These are phyloP conservation scores for Psophocarpus tetragonolobus DNA, from an alignment of 306 rosid genomes.

Conservation along the genomic window DNA sequence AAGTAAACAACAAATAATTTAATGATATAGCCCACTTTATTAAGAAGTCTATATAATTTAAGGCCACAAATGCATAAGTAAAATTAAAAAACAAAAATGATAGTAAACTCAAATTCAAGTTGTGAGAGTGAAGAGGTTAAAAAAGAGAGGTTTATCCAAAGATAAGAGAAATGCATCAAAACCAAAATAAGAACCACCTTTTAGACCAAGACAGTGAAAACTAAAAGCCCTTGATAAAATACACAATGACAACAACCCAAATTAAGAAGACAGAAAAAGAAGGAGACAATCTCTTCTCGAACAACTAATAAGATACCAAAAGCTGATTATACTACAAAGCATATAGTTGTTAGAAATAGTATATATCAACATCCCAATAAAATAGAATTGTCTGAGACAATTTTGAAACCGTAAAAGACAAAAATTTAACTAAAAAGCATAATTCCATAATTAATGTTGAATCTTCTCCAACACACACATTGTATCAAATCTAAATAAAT, in stretches of 20 bases:
- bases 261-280: conserved; percentile 36
- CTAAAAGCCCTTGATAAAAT: conserved; percentile 37
- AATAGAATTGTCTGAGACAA: conserved; percentile 45
- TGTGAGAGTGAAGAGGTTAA: conserved; percentile 14
- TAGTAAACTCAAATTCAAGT: conserved; percentile 24
- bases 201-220: conserved; percentile 28
- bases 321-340: conserved; percentile 47
- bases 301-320: conserved; percentile 48
- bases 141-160: conserved; percentile 17
- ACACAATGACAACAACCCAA: conserved; percentile 23
- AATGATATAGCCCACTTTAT: neutral
- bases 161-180: conserved; percentile 31
- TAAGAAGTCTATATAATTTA: neutral
- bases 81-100: neutral
- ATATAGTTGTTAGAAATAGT: conserved; percentile 33
- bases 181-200: conserved; percentile 26
- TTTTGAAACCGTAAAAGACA: conserved; percentile 48
- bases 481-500: conserved; percentile 30
- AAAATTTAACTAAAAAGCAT: conserved; percentile 40
- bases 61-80: neutral
- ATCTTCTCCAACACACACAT: conserved; percentile 59
- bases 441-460: conserved; percentile 46
- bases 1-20: conserved; percentile 4
- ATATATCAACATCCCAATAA: conserved; percentile 24
- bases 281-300: conserved; percentile 46